A percentile compares a stretch with the other conserved stretches of the same genome.
phyloP scores from a whole-genome alignment of 331 rosid genomes.

The Arachis monticola region DNA sequence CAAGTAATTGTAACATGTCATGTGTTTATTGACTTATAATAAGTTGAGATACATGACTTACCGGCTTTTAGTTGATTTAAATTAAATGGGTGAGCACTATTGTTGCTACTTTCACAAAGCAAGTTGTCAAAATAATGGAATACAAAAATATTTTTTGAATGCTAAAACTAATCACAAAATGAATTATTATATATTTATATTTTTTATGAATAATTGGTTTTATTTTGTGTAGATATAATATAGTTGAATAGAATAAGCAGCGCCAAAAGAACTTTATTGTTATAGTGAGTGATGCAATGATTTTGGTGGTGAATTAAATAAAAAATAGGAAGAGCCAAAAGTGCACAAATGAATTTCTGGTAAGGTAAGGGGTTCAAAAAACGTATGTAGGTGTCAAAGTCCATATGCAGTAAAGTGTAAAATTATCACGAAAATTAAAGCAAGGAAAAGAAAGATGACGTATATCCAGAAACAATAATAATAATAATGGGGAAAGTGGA shows the following conservation, averaged over 20 bases:
- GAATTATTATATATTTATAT: too few species aligned
- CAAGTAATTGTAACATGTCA: neutral
- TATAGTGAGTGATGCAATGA: too few species aligned
- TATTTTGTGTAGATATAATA: too few species aligned
- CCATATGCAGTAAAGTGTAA: constrained; percentile 38
- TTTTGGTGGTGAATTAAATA: too few species aligned
- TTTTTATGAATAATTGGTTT: too few species aligned
- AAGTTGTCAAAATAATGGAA: too few species aligned
- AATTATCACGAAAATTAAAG: constrained; percentile 45
- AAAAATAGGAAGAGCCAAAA: neutral
- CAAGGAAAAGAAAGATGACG: constrained; percentile 33
- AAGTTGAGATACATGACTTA: neutral
- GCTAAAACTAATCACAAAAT: too few species aligned
- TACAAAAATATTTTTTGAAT: too few species aligned
- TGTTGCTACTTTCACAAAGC: too few species aligned
- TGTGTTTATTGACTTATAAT: neutral
- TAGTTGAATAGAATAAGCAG: too few species aligned
- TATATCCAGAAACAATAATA: constrained; percentile 9
- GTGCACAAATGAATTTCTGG: neutral
- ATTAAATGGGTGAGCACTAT: too few species aligned
- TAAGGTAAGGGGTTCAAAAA: constrained; percentile 26
- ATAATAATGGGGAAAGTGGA: constrained; percentile 36
- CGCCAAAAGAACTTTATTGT: too few species aligned
- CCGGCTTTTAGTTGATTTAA: neutral
- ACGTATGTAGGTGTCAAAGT: constrained; percentile 31